A percentile compares a stretch with the other conserved stretches of the same genome.
phyloP scores from a whole-genome alignment of 768 basidiomycete species.

The Tulasnella sp. region DNA sequence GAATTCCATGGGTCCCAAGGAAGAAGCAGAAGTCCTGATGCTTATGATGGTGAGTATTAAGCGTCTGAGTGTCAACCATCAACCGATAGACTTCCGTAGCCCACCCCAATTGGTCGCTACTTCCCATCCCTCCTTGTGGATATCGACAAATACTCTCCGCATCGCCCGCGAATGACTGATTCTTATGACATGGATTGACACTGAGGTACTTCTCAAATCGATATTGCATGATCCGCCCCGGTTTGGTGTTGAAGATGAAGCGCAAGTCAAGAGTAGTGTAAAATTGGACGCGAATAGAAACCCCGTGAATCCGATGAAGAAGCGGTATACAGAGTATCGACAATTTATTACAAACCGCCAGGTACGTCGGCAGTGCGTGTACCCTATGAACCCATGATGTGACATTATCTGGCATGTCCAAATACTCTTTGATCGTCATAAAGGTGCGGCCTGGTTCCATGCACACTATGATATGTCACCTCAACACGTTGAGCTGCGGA shows the following conservation, averaged over 20 bases:
- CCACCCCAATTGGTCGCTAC: conserved; percentile 39
- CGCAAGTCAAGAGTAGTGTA: conserved; percentile 60
- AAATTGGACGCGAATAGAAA: conserved; percentile 49
- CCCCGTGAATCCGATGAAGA: conserved; percentile 72
- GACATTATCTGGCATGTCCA: conserved; percentile 51
- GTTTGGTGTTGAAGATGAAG: conserved; percentile 71
- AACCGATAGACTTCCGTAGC: conserved; percentile 43
- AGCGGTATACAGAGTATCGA: conserved; percentile 88
- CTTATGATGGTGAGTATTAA: conserved; percentile 55
- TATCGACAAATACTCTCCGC: conserved; percentile 48
- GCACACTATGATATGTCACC: conserved; percentile 84
- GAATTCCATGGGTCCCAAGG: conserved; percentile 34
- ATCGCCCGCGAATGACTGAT: conserved; percentile 31
- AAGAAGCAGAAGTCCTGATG: conserved; percentile 64
- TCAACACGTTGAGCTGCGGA: conserved; percentile 59
- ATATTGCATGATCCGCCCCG: conserved; percentile 67
- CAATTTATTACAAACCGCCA: conserved; percentile 79
- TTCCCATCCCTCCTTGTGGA: conserved; percentile 27
- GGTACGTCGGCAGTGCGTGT: conserved; percentile 54
- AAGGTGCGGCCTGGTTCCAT: conserved; percentile 91
- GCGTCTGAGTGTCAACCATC: conserved; percentile 41
- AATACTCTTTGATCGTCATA: conserved; percentile 91
- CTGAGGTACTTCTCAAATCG: conserved; percentile 81
- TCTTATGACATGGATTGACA: conserved; percentile 72
- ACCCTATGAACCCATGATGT: neutral